A percentile compares a stretch with the other conserved stretches of the same genome.
These are phyloP conservation scores for Dendrobium nobile DNA, from an alignment of 106 monocot genomes.

Conservation along the genomic window DNA sequence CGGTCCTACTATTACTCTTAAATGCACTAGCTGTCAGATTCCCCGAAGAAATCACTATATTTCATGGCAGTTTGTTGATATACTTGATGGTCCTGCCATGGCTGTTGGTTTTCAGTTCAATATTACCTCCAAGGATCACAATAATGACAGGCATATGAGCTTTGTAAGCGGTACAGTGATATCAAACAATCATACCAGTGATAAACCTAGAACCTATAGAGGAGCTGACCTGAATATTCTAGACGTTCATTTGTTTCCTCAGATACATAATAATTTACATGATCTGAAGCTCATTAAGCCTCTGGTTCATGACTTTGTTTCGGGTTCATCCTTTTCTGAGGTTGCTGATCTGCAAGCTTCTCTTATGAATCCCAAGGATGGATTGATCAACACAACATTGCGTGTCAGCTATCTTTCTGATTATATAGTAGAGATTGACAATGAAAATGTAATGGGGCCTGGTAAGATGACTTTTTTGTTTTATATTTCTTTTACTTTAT, in stretches of 20 bases:
- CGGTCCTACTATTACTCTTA: slow-evolving; percentile 75
- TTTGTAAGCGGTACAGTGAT: slow-evolving; percentile 69
- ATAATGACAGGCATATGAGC: slow-evolving; percentile 47
- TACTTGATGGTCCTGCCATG: slow-evolving; percentile 70
- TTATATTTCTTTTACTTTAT: neutral
- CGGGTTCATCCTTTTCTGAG: slow-evolving; percentile 70
- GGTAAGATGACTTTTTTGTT: slow-evolving; percentile 33
- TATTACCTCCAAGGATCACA: slow-evolving; percentile 59
- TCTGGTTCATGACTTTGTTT: slow-evolving; percentile 76
- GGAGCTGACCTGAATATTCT: slow-evolving; percentile 69
- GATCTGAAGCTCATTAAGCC: slow-evolving; percentile 74
- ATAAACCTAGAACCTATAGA: slow-evolving; percentile 62
- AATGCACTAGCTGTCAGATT: slow-evolving; percentile 68
- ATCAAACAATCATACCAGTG: slow-evolving; percentile 32
- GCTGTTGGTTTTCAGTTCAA: slow-evolving; percentile 92
- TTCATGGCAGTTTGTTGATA: slow-evolving; percentile 92
- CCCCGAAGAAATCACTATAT: slow-evolving; percentile 71
- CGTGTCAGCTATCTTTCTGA: slow-evolving; percentile 81
- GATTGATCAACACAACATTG: slow-evolving; percentile 77
- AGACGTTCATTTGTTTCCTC: slow-evolving; percentile 80
- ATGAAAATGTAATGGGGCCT: slow-evolving; percentile 56
- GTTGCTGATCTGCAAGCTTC: slow-evolving; percentile 54
- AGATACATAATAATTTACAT: slow-evolving; percentile 45
- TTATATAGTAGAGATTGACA: slow-evolving; percentile 80
- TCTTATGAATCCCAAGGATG: slow-evolving; percentile 58